Conservation (phyloP, 208 protist species). For the Leptomonas seymouri region DNA sequence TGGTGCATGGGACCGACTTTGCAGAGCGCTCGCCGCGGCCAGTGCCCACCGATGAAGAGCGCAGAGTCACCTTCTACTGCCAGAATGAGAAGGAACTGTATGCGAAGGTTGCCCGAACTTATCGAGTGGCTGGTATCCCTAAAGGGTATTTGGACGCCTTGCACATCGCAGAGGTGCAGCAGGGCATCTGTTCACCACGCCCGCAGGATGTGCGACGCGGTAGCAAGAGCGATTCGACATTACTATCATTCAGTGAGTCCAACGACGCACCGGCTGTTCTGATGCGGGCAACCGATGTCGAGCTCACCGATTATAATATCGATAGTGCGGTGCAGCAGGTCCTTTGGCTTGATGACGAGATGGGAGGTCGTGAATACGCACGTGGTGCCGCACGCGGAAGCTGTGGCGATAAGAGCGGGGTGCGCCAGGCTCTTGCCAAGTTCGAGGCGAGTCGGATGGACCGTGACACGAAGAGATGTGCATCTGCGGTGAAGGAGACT, state of each 20-base stretch:
- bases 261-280: neutral
- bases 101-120: constrained; percentile 5
- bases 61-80: constrained; percentile 3
- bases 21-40: constrained; percentile 3
- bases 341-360: neutral
- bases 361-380: neutral
- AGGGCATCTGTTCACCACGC: constrained; percentile 7
- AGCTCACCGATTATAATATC: neutral
- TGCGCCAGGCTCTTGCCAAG: neutral
- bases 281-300: constrained; percentile 10
- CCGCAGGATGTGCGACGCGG: constrained; percentile 4
- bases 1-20: constrained; percentile 14
- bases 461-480: neutral
- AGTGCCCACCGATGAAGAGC: neutral
- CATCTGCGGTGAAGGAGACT: neutral
- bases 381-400: neutral
- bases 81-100: constrained; percentile 14
- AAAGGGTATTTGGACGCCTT: constrained; percentile 30
- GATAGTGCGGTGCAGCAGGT: neutral
- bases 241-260: neutral
- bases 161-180: constrained; percentile 23
- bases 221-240: neutral
- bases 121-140: constrained; percentile 15
- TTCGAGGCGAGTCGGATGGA: neutral
- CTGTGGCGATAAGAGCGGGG: too few species aligned